Base-by-base conservation (phyloP, 306 rosid species). In the Vigna unguiculata region DNA sequence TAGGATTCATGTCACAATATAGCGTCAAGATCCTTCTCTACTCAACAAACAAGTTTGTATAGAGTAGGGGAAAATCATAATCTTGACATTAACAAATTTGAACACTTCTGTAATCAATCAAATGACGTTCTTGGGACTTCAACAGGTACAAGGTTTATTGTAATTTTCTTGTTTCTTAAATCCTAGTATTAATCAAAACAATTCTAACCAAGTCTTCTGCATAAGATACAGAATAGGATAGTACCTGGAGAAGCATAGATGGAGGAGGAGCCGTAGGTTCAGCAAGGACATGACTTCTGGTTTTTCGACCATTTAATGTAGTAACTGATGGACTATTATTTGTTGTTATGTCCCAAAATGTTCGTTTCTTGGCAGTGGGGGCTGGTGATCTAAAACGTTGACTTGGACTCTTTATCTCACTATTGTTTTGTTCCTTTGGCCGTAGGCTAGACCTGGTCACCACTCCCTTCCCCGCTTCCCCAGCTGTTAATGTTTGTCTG, bases 281-380 rank as follows among this genome's bases (percentile, higher is more conserved):
- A 75, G 87, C 41, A 62, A 84, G 79, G 34, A 90, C 87, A 82
- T 94, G 96, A 80, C 96, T 90, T 85, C 96, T 88, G 10, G 96
- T 95, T 84, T 92, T 95, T 79, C 98, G 85, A 76, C 90, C 98
- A 80, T 90, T 90, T 28, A 82, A 79, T 12, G 97, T 90, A 20
- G 90, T 77, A 70, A 86, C 78, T 45, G 97, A 90, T 19, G 98
- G 98, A 52, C 98, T 95, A 75, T 81, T 92, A 51, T 86, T 81
- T 2, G 97, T 84, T 54, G 97, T 86, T 84, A 92, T 95, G 87
- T 95, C 98, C 97, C 98, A 95, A 84, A 90, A 88, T 85, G 97
- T 92, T 82, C 97, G 83, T 81, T 95, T 95, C 74, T 92, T 95
- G 38, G 92, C 92, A 62, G 93, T 83, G 15, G 91, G 89, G 48